These are phyloP conservation scores for Lolium multiflorum DNA, from an alignment of 176 grass and related monocot species.

Conservation along the genomic window DNA sequence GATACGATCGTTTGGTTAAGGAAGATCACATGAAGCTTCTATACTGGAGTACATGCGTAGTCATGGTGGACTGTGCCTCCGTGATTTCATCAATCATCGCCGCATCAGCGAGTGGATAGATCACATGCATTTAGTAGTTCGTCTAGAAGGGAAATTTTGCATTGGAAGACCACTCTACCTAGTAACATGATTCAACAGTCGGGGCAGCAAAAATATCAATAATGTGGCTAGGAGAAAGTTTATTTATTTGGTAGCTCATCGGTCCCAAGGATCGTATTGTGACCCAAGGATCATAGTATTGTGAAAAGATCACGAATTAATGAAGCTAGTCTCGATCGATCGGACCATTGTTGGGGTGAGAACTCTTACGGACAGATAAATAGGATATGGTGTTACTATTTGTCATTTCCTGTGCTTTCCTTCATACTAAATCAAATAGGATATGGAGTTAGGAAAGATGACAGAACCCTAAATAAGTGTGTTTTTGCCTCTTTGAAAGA, in stretches of 20 bases:
- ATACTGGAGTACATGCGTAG: no score
- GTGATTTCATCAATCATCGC: neutral
- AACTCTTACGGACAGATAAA: neutral
- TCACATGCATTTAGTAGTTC: neutral
- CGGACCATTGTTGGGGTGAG: neutral
- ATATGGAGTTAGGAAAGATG: no score
- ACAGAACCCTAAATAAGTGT: no score
- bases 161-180: neutral
- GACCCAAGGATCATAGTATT: neutral
- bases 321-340: constrained; percentile 12
- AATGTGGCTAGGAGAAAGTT: neutral
- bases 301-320: neutral
- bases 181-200: neutral
- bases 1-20: neutral
- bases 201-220: neutral
- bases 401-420: no score
- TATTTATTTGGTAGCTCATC: neutral
- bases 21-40: constrained; percentile 16
- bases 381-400: no score
- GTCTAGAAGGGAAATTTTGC: neutral
- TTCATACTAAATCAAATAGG: no score
- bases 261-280: neutral
- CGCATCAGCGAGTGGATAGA: neutral
- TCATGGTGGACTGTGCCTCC: neutral
- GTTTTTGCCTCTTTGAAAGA: no score